Evolutionary conservation across 129 eudicot genomes (phyloP), one percentile per base, ranked within the genome.

Genomic region (Artemisia annua): DNA sequence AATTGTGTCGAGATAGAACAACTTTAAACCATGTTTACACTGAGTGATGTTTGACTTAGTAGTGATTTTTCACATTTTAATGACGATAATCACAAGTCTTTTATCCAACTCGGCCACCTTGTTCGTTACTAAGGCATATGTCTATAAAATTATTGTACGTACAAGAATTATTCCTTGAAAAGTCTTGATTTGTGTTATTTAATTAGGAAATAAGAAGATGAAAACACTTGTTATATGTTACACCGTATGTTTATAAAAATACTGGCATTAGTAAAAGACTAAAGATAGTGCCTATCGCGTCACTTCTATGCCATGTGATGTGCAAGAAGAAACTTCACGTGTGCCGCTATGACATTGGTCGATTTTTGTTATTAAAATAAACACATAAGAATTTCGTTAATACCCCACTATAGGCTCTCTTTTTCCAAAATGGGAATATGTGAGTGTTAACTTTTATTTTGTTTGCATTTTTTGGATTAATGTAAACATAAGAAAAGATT

Each of bases 291-390:
- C 17, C 55, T 20, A 70, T 56, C 11, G 20, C 22, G 56, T 71
- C n/a, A 55, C 67, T 58, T 72, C 19, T 46, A 12, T 1, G 75
- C 24, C 56, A 70, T 57, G 75, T 71, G 57, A 56, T 43, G 48
- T 6, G 56, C 48, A 69, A 5, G n/a, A 30, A 30, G 6, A 63
- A 11, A 35, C 11, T 35, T 1, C 51, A 71, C 67, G 66, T 71
- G 67, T 71, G 76, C 1, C 55, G 56, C 16, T 44, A 44, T 43
- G 76, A 46, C 56, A 46, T 58, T 71, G 76, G 76, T 14, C 24
- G 22, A 57, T 50, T 58, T 44, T 71, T 15, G 46, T 71, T 71
- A 39, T 12, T 71, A 18, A 54, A 22, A 10, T 10, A 22, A 59
- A 22, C 35, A 24, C 64, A 22, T 20, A 58, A 20, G 16, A 14